These are phyloP conservation scores for Eleusine indica DNA, from an alignment of 176 grass and related monocot species.

Conservation along the genomic window DNA sequence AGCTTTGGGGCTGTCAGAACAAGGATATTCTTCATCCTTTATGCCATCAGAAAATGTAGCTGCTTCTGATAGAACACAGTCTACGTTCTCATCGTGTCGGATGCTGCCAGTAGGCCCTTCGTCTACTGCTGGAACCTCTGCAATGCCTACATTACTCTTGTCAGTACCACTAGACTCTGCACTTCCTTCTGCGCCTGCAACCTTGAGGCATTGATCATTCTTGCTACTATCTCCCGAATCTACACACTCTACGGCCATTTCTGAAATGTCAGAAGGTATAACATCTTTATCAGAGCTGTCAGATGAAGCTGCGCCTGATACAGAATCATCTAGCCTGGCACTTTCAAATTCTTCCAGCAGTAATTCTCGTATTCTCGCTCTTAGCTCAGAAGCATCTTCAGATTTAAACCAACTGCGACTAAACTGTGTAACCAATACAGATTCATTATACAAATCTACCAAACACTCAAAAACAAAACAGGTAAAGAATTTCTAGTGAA, in stretches of 20 bases:
- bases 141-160: background rate
- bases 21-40: background rate
- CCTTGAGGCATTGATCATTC: background rate
- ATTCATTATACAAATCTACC: constrained; percentile 6
- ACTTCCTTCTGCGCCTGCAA: background rate
- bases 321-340: constrained; percentile 39
- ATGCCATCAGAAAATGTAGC: constrained; percentile 3
- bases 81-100: background rate
- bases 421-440: constrained; percentile 56
- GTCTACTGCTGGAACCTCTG: background rate
- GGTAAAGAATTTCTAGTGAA: constrained; percentile 7
- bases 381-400: constrained; percentile 70
- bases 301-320: constrained; percentile 26
- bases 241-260: constrained; percentile 25
- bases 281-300: constrained; percentile 16
- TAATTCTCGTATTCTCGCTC: constrained; percentile 54
- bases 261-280: constrained; percentile 24
- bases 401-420: constrained; percentile 71
- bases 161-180: background rate
- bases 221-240: background rate
- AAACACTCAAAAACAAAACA: constrained; percentile 18
- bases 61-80: constrained; percentile 37
- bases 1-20: constrained; percentile 4
- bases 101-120: background rate
- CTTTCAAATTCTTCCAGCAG: constrained; percentile 61